A percentile compares a stretch with the other conserved stretches of the same genome.
phyloP scores from a whole-genome alignment of 805 yeast genomes.

The Vanderwaltozyma polyspora region DNA sequence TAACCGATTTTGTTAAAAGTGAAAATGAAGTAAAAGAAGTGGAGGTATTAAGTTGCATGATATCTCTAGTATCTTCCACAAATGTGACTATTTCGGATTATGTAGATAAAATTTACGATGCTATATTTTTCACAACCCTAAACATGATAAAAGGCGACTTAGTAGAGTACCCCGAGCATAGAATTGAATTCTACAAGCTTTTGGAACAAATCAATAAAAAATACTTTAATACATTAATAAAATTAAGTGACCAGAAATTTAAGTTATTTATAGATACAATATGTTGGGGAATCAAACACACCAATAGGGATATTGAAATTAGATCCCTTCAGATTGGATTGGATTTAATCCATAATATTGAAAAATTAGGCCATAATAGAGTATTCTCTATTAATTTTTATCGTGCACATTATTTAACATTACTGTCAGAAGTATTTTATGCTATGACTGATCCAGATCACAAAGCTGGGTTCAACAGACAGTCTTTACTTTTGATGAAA shows the following conservation, averaged over 20 bases:
- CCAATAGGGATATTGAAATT: conserved; percentile 85
- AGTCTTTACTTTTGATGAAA: conserved; percentile 67
- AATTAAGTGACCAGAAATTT: conserved; percentile 77
- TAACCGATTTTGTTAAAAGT: conserved; percentile 73
- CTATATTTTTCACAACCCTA: conserved; percentile 79
- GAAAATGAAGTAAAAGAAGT: conserved; percentile 94
- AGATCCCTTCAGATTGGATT: conserved; percentile 69
- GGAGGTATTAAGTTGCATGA: conserved; percentile 84
- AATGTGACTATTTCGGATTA: conserved; percentile 55
- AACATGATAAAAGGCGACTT: conserved; percentile 89
- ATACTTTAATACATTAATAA: conserved; percentile 69
- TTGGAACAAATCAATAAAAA: conserved; percentile 23
- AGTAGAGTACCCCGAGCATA: conserved; percentile 87
- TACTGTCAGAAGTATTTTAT: conserved; percentile 75
- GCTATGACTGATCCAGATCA: conserved; percentile 92
- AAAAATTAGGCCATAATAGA: conserved; percentile 46
- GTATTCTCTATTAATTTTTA: conserved; percentile 66
- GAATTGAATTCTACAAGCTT: conserved; percentile 45
- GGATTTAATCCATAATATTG: conserved; percentile 72
- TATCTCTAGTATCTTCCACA: conserved; percentile 48
- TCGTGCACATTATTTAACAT: conserved; percentile 70
- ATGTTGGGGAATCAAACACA: conserved; percentile 93
- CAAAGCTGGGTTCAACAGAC: conserved; percentile 82
- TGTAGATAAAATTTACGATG: conserved; percentile 70
- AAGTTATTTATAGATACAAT: conserved; percentile 81